Evolutionary conservation across 169 alveolate species (phyloP), one percentile per base, ranked within the genome.

Genomic region (Plasmodium coatneyi): DNA sequence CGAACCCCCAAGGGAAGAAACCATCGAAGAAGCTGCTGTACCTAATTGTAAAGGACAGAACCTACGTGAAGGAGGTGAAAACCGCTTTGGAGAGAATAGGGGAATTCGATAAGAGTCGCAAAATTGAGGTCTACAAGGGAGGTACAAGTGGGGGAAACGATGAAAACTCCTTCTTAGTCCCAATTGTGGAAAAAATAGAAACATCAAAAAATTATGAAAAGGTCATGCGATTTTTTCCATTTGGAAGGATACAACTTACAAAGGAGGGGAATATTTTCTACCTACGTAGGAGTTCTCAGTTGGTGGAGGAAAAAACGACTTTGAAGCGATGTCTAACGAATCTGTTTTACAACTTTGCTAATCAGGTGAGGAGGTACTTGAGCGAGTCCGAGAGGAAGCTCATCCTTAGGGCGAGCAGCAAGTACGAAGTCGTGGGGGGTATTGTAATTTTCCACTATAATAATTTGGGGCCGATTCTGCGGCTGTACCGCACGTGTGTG

Each of bases 351-450:
- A 39, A 16, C 0, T 87, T 87, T 87, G 81, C 71, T 60, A 41
- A 87, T 87, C 19, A 66, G 2, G n/a, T 87, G 36, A 87, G 79
- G 71, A 41, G n/a, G 41, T 87, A 76, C 70, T 16, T 79, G 60
- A 87, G 43, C 34, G 52, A n/a, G 9, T 36, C 83, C 25, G 93
- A 79, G 46, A 76, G 49, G 71, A 28, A 80, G 41, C 52, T 46
- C 46, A 80, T 87, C 43, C 30, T 87, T 2, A 41, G 78, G 49
- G 93, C 90, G 19, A 39, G 52, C 10, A 66, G n/a, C n/a, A 87
- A 87, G 34, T 87, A 87, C 54, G 93, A 87, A 79, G 49, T 87
- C 7, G 46, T 87, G 28, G 93, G 93, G 12, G 30, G 34, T 6
- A 60, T 87, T 28, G 46, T 87, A 30, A 79, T 87, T 41, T 87